These are phyloP conservation scores for Euryodendron excelsum DNA, from an alignment of 148 eudicot genomes.

Conservation along the genomic window DNA sequence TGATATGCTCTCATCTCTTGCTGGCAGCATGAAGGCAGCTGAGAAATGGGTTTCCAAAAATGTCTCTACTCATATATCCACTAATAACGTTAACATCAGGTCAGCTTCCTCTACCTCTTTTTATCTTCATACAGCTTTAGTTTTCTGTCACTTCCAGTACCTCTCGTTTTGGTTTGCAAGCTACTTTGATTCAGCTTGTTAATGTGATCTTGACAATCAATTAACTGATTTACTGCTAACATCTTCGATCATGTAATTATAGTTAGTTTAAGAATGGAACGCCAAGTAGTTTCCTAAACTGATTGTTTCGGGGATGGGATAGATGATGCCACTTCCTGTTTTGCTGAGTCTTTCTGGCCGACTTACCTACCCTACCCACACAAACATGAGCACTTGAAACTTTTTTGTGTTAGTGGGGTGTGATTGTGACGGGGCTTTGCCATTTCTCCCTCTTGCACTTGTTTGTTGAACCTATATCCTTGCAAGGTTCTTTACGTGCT, in stretches of 20 bases:
- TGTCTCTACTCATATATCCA: conserved; percentile 55
- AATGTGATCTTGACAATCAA: background rate
- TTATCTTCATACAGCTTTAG: background rate
- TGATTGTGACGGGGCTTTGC: background rate
- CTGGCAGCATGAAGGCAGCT: conserved; percentile 74
- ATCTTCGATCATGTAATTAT: background rate
- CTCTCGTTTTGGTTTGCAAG: background rate
- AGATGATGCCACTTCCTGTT: background rate
- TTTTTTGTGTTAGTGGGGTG: background rate
- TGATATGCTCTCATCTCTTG: conserved; percentile 73
- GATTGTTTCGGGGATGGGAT: background rate
- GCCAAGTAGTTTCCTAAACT: background rate
- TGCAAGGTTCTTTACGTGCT: too few relatives aligned
- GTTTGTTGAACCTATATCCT: too few relatives aligned
- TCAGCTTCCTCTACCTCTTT: conserved; percentile 10
- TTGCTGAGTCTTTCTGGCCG: background rate
- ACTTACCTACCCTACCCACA: background rate
- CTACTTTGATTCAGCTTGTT: background rate
- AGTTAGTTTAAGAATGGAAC: background rate
- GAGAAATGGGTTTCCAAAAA: conserved; percentile 88
- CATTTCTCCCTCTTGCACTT: too few relatives aligned
- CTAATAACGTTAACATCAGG: conserved; percentile 75
- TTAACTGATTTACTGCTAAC: background rate
- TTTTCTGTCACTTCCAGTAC: background rate
- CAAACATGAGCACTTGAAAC: background rate